Evolutionary conservation across 2,329 filamentous ascomycete genomes (phyloP), one percentile per base, ranked within the genome.

Genomic region (Scedosporium aurantiacum): DNA sequence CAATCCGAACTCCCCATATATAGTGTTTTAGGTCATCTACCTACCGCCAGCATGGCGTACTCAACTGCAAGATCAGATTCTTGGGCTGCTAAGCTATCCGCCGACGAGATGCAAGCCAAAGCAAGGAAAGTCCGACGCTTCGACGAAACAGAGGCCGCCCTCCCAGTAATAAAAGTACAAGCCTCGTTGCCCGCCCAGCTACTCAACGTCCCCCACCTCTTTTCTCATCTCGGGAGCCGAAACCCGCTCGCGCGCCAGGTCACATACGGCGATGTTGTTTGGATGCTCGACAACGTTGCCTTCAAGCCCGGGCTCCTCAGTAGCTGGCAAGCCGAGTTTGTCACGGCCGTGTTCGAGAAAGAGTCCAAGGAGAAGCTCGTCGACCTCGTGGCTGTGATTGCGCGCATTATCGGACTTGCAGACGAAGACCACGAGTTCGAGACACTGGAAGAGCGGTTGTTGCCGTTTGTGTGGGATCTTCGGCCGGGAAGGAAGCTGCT

Each of bases 281-380:
- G 93, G 93, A 77, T 97, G 6, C 78, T 97, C 57, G 91, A 97
- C 76, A 96, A 94, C 69, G 93, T 89, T 2, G 92, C 91, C 4
- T 93, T 88, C 71, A 83, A 84, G 63, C 74, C 76, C 55, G 68
- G 74, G 18, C 68, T 72, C 62, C 72, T 74, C 1, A 75, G 74
- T 60, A 72, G 70, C 60, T 97, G 91, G 91, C 80, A 89, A 68
- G 88, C 88, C 27, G 90, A 97, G 70, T 91, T 92, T 64, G 85
- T 96, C 0, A 84, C 88, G 2, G 90, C 89, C 54, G 89, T 91
- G 62, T 96, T 97, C 67, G 83, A 88, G 65, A 85, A 85, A 68
- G 78, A 89, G 66, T 83, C 86, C 4, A 86, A 88, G 47, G 81
- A 82, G 63, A 81, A 85, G 63, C 74, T 91, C 1, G 82, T 87